Evolutionary conservation across 495 filamentous ascomycete genomes (phyloP).

Genomic region (Hyaloscypha variabilis): DNA sequence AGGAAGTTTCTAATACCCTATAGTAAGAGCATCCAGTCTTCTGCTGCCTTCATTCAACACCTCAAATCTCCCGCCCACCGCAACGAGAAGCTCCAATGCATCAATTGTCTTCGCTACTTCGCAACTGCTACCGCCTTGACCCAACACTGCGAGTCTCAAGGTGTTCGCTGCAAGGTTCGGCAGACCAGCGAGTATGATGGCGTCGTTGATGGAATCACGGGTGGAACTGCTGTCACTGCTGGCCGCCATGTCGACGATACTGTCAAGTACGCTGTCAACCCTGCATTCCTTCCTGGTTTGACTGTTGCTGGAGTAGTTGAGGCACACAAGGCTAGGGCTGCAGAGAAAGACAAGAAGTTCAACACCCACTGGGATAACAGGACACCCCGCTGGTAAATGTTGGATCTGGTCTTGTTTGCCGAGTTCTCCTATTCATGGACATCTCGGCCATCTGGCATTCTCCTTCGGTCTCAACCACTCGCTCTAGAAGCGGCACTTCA

Average conservation of each 20-base stretch:
- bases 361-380: conserved; percentile 1
- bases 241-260: conserved; percentile 32
- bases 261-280: conserved; percentile 30
- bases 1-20: not conserved
- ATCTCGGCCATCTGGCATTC: not conserved
- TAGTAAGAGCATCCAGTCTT: conserved; percentile 36
- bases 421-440: not conserved
- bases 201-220: conserved; percentile 26
- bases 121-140: conserved; percentile 32
- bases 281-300: not conserved
- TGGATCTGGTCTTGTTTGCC: not conserved
- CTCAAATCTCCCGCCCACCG: conserved; percentile 37
- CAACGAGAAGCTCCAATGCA: conserved; percentile 34
- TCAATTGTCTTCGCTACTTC: conserved; percentile 35
- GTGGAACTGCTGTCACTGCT: conserved; percentile 17
- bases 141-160: conserved; percentile 39
- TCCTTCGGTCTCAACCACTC: no score
- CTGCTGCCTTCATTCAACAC: conserved; percentile 32
- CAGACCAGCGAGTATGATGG: conserved; percentile 18
- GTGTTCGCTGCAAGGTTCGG: conserved; percentile 27
- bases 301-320: not conserved
- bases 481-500: no score
- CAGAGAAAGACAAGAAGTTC: not conserved
- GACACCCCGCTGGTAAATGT: not conserved
- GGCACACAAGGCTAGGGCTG: not conserved